Evolutionary conservation across 129 eudicot species (phyloP).

Genomic region (Ambrosia trifida): DNA sequence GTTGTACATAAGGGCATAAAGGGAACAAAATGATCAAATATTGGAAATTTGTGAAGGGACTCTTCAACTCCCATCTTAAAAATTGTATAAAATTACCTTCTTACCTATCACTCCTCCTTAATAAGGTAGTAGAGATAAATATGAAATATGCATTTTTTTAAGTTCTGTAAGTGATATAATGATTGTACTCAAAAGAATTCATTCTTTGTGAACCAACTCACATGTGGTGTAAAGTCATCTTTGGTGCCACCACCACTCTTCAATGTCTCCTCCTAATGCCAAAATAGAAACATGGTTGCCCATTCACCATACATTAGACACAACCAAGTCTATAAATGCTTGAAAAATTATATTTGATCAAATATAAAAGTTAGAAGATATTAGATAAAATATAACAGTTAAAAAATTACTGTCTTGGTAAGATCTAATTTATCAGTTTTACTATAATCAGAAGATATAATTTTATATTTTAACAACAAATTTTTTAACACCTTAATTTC

Average conservation of each 20-base stretch:
- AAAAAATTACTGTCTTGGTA: neutral
- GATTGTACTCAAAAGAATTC: conserved; percentile 12
- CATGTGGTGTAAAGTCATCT: conserved; percentile 30
- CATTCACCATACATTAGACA: conserved; percentile 19
- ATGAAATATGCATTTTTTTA: neutral
- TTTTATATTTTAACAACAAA: neutral
- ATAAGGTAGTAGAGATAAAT: too few species aligned
- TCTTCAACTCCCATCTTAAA: too few species aligned
- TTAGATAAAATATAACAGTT: neutral
- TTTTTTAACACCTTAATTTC: too few species aligned
- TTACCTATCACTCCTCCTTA: too few species aligned
- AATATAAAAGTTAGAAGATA: neutral
- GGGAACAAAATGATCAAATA: too few species aligned
- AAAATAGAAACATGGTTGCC: conserved; percentile 27
- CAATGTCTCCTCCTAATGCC: conserved; percentile 29
- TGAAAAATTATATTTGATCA: neutral
- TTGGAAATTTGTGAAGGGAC: too few species aligned
- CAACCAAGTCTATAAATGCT: neutral
- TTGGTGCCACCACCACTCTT: conserved; percentile 38
- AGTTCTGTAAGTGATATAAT: conserved; percentile 9
- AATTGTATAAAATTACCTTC: too few species aligned
- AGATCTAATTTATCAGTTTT: neutral
- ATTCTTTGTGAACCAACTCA: conserved; percentile 30
- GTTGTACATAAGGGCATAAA: too few species aligned
- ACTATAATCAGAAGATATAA: neutral